These are phyloP conservation scores for Euphorbia schlechtendalii DNA, from an alignment of 441 rosid species.

Conservation along the genomic window DNA sequence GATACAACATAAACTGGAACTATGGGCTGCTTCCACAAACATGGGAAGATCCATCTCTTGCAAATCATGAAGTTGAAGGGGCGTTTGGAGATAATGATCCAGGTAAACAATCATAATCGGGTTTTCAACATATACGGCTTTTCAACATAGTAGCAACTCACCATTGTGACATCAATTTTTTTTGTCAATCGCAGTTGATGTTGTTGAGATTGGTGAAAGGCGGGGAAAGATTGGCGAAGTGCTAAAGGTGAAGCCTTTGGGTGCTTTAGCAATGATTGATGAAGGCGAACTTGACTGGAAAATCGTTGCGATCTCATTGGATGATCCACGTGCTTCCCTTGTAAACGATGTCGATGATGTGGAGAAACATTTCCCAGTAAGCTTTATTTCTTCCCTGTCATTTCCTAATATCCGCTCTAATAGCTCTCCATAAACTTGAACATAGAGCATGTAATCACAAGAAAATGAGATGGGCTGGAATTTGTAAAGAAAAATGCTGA, in stretches of 20 bases:
- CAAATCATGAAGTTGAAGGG: conserved; percentile 79
- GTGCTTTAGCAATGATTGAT: conserved; percentile 83
- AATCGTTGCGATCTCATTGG: conserved; percentile 77
- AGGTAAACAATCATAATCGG: conserved; percentile 32
- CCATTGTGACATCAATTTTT: conserved; percentile 2
- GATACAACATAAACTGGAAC: conserved; percentile 96
- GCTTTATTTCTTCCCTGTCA: conserved; percentile 13
- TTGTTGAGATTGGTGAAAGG: conserved; percentile 79
- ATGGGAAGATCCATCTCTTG: conserved; percentile 92
- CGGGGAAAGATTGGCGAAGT: conserved; percentile 60
- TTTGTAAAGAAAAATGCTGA: background rate
- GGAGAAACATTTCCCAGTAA: conserved; percentile 85
- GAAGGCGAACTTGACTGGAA: conserved; percentile 97
- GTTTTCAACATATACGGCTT: conserved; percentile 5
- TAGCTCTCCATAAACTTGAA: too few species aligned
- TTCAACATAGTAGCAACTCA: background rate
- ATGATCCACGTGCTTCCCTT: conserved; percentile 82
- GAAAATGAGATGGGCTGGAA: background rate
- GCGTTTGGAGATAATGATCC: conserved; percentile 97
- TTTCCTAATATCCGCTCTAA: background rate
- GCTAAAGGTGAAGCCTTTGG: conserved; percentile 71
- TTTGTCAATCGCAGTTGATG: conserved; percentile 53
- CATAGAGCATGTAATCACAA: background rate
- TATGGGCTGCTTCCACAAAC: conserved; percentile 98
- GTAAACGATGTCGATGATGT: conserved; percentile 79